phyloP scores from a whole-genome alignment of 768 basidiomycete species.

The Termitomyces bulborhizus region DNA sequence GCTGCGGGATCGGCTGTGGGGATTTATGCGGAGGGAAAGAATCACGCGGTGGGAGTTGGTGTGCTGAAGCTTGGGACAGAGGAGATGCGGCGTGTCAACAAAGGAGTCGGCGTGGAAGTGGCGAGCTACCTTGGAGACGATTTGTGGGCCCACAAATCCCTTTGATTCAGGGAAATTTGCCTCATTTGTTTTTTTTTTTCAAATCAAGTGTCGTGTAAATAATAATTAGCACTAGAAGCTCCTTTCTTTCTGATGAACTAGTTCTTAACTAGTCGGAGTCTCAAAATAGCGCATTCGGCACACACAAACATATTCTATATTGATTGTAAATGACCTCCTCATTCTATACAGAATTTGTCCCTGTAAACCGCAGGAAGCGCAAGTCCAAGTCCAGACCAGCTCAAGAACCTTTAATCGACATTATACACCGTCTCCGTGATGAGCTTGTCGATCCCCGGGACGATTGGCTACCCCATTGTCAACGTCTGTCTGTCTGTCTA shows the following conservation, averaged over 20 bases:
- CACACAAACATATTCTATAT: not conserved
- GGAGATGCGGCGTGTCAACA: slow-evolving; percentile 86
- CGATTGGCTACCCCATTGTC: slow-evolving; percentile 50
- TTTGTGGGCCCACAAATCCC: slow-evolving; percentile 63
- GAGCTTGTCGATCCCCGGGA: slow-evolving; percentile 34
- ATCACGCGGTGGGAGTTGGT: slow-evolving; percentile 84
- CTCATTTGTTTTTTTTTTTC: no score
- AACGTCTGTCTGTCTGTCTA: slow-evolving; percentile 33
- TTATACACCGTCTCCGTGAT: slow-evolving; percentile 36
- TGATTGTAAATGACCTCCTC: slow-evolving; percentile 12
- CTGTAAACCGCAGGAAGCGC: slow-evolving; percentile 49
- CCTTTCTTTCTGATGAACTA: no score
- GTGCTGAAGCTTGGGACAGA: slow-evolving; percentile 77
- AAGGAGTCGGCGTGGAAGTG: slow-evolving; percentile 86
- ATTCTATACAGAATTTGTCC: slow-evolving; percentile 47
- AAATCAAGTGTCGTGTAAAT: no score
- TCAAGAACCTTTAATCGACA: slow-evolving; percentile 26
- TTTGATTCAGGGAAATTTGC: slow-evolving; percentile 31
- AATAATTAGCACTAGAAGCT: no score
- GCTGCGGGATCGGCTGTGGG: slow-evolving; percentile 77
- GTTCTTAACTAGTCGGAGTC: no score
- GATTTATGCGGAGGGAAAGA: slow-evolving; percentile 93
- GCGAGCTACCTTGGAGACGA: slow-evolving; percentile 86
- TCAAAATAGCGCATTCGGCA: no score
- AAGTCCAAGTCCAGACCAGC: slow-evolving; percentile 32